These are phyloP conservation scores for Eucalyptus shirleyi DNA, from an alignment of 345 rosid species.

Conservation along the genomic window DNA sequence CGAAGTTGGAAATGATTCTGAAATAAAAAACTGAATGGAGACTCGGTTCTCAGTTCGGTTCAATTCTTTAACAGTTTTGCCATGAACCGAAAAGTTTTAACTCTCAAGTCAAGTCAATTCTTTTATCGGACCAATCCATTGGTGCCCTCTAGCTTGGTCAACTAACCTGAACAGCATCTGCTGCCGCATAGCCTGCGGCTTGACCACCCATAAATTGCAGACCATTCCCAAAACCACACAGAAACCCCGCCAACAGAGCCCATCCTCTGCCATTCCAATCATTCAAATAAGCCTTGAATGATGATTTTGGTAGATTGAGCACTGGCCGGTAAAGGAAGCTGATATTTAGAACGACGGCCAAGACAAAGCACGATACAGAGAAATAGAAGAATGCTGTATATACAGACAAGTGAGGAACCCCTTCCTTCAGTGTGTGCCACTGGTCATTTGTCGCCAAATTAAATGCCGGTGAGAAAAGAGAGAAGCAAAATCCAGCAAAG, in stretches of 20 bases:
- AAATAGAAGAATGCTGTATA: conserved; percentile 78
- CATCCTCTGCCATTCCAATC: conserved; percentile 82
- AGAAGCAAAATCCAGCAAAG: conserved; percentile 71
- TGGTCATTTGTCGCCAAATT: conserved; percentile 87
- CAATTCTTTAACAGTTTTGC: neutral
- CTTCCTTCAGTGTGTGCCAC: conserved; percentile 58
- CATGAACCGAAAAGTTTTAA: neutral
- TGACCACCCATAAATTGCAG: conserved; percentile 90
- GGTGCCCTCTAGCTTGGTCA: neutral
- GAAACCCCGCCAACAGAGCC: conserved; percentile 70
- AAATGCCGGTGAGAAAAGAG: conserved; percentile 84
- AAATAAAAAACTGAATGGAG: neutral
- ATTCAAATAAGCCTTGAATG: conserved; percentile 47
- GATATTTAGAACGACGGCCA: conserved; percentile 50
- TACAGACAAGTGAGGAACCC: conserved; percentile 59
- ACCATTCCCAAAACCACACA: conserved; percentile 81
- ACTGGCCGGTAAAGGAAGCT: conserved; percentile 55
- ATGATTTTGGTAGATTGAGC: conserved; percentile 42
- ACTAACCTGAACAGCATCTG: conserved; percentile 72
- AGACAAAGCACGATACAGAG: conserved; percentile 44
- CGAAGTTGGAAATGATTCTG: neutral
- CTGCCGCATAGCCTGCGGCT: conserved; percentile 90
- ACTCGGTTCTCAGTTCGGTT: neutral
- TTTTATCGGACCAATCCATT: neutral
- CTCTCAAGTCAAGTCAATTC: neutral